A percentile compares a stretch with the other conserved stretches of the same genome.
Evolutionary conservation across 768 basidiomycete species (phyloP).

Genomic region (Phylloporus rhodoxanthus): DNA sequence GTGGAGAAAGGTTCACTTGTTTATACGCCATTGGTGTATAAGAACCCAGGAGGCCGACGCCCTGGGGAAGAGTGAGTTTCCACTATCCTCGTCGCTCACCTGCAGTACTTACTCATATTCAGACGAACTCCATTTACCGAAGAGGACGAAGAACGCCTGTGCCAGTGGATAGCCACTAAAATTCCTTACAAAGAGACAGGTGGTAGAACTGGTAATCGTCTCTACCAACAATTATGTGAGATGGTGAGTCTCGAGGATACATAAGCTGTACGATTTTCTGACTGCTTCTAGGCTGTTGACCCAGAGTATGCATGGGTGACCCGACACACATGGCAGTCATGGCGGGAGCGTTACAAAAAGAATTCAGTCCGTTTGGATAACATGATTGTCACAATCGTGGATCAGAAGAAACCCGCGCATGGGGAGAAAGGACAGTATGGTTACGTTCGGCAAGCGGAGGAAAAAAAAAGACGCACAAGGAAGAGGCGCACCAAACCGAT

Average conservation of each 20-base stretch:
- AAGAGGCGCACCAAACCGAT: conserved; percentile 40
- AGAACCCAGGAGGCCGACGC: conserved; percentile 76
- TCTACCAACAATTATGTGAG: conserved; percentile 78
- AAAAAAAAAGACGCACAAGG: conserved; percentile 53
- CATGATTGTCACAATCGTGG: conserved; percentile 60
- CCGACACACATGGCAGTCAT: conserved; percentile 86
- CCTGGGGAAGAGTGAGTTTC: conserved; percentile 70
- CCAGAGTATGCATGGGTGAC: conserved; percentile 75
- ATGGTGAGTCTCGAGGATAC: conserved; percentile 40
- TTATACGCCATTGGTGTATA: conserved; percentile 74
- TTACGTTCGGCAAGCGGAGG: conserved; percentile 70
- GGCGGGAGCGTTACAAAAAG: conserved; percentile 87
- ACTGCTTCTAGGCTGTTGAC: conserved; percentile 44
- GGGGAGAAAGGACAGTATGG: conserved; percentile 82
- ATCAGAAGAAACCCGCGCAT: conserved; percentile 57
- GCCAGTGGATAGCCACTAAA: conserved; percentile 74
- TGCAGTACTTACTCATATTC: conserved; percentile 1
- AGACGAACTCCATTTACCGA: conserved; percentile 77
- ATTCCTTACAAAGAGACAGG: conserved; percentile 82
- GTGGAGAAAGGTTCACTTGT: conserved; percentile 59
- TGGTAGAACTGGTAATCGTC: conserved; percentile 73
- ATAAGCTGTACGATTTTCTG: not conserved
- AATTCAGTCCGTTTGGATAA: conserved; percentile 62
- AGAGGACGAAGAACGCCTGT: conserved; percentile 69
- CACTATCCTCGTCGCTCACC: not conserved